Evolutionary conservation across 2,329 filamentous ascomycete species (phyloP), one percentile per base, ranked within the genome.

Genomic region (Hypomyces rosellus): DNA sequence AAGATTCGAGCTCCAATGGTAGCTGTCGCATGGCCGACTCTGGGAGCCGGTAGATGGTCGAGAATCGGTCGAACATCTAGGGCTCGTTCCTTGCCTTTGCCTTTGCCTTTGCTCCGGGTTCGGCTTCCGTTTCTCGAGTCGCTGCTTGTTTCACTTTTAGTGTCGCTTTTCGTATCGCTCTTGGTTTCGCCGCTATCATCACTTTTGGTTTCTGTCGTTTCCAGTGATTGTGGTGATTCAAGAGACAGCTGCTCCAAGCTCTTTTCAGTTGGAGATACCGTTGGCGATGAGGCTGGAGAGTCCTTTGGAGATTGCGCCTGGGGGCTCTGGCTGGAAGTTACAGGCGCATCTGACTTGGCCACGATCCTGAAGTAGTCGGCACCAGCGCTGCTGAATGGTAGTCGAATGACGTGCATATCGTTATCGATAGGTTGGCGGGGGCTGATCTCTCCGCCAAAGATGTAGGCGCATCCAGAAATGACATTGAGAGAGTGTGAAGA

Each of bases 401-500:
- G 69, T 1, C 75, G 74, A 43, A 92, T 61, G 48, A 81, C 70
- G 63, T 90, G 84, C 65, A 93, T 76, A 57, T 82, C 75, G 62
- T 89, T 88, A 68, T 90, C 86, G 50, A 85, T 76, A 6, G 85
- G 84, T 61, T 87, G 71, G 44, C 82, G 75, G 3, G 85, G 77
- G 42, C 74, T 69, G 51, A 84, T 67, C 65, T 93, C 88, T 57
- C 89, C 89, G 53, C 89, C 89, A 62, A 90, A 95, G 59, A 95
- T 74, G 65, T 82, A 85, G 39, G 78, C 76, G 37, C 70, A 70
- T 22, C 75, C 70, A 34, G 70, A 70, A 43, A 84, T 64, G 42
- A 85, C 75, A 40, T 87, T 77, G 57, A 90, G 65, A 3, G 80
- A 78, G 62, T 93, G 88, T 1, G 88, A 90, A 1, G 88, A 92